phyloP scores from a whole-genome alignment of 805 yeast genomes.

The Millerago galiae region DNA sequence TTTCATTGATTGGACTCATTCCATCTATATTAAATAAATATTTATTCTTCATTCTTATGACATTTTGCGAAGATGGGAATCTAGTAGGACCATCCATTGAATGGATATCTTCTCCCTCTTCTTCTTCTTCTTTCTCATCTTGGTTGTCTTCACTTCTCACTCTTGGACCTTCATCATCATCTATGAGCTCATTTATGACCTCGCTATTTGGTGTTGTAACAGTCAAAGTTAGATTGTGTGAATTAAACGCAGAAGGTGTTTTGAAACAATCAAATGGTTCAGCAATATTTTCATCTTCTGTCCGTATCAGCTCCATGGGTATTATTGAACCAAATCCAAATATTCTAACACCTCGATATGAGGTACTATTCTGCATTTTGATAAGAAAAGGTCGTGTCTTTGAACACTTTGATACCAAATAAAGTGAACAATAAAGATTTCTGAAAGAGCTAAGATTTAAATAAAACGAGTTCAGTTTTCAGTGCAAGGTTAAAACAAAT shows the following conservation, averaged over 20 bases:
- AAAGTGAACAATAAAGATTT: too few relatives aligned
- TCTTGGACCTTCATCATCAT: neutral
- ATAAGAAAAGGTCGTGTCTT: neutral
- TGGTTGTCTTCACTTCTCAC: neutral
- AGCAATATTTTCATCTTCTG: neutral
- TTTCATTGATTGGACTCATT: neutral
- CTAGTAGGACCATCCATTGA: conserved; percentile 10
- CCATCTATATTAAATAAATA: neutral
- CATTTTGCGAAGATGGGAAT: conserved; percentile 7
- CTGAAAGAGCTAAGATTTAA: too few relatives aligned
- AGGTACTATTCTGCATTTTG: neutral
- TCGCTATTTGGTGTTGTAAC: conserved; percentile 2
- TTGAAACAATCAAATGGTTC: neutral
- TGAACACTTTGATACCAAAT: neutral
- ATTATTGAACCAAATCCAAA: conserved; percentile 12
- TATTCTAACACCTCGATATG: conserved; percentile 6
- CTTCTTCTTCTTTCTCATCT: neutral
- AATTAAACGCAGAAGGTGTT: neutral
- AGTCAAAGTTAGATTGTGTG: neutral
- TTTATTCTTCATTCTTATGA: neutral
- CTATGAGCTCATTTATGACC: neutral
- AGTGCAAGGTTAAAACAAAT: too few relatives aligned
- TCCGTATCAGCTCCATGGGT: conserved; percentile 7
- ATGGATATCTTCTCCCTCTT: neutral
- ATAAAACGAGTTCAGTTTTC: too few relatives aligned